Conservation (phyloP, 164 flowering plant genomes). For the Chimonanthus praecox region DNA sequence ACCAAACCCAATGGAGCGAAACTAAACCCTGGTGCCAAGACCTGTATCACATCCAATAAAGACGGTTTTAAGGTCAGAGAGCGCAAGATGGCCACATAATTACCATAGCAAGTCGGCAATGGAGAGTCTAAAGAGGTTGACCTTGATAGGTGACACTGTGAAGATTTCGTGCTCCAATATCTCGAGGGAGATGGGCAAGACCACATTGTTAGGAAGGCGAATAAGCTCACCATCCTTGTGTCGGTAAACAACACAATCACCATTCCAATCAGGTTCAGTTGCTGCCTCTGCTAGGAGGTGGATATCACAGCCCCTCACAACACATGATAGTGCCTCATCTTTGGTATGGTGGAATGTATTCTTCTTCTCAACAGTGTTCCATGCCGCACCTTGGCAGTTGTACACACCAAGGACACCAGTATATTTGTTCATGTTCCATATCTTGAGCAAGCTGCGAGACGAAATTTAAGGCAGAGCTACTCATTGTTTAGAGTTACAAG, state of each 20-base stretch:
- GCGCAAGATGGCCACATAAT: neutral
- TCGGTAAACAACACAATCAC: conserved; percentile 51
- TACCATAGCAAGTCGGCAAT: neutral
- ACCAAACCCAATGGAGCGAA: neutral
- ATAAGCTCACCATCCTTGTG: conserved; percentile 37
- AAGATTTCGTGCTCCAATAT: conserved; percentile 53
- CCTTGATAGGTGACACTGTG: conserved; percentile 61
- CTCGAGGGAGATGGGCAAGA: conserved; percentile 54
- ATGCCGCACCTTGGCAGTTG: conserved; percentile 96
- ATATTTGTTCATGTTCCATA: conserved; percentile 94
- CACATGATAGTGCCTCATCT: conserved; percentile 37
- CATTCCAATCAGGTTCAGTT: conserved; percentile 44
- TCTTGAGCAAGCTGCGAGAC: conserved; percentile 61
- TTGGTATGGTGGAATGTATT: conserved; percentile 54
- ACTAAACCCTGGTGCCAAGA: neutral
- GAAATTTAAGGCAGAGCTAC: no score
- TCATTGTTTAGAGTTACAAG: no score
- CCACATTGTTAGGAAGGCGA: conserved; percentile 38
- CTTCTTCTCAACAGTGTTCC: conserved; percentile 58
- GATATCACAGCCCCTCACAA: conserved; percentile 53
- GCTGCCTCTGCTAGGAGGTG: conserved; percentile 56
- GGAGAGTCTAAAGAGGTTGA: neutral
- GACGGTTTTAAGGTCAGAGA: neutral
- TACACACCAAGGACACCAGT: conserved; percentile 79
- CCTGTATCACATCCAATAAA: neutral